These are phyloP conservation scores for Suhomyces sp. DNA, from an alignment of 805 yeast species.

Conservation along the genomic window DNA sequence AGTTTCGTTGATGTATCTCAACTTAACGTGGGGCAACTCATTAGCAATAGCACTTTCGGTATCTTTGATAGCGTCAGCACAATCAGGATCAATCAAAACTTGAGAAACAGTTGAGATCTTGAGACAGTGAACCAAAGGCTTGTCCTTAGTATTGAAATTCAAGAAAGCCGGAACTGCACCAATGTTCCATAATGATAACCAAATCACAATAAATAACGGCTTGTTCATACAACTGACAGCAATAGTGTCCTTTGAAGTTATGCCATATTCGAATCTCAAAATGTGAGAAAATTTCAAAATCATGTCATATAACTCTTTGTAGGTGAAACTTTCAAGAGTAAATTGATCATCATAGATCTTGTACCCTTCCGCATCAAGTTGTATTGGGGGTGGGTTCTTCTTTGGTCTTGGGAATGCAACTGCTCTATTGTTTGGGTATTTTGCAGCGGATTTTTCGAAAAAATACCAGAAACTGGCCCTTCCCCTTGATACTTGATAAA, in stretches of 20 bases:
- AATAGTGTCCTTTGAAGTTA: slow-evolving; percentile 64
- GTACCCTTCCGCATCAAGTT: slow-evolving; percentile 31
- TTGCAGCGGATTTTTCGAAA: slow-evolving; percentile 56
- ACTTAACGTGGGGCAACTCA: slow-evolving; percentile 36
- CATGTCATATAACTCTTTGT: slow-evolving; percentile 63
- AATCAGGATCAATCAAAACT: slow-evolving; percentile 74
- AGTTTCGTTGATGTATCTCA: slow-evolving; percentile 53
- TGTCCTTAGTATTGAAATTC: slow-evolving; percentile 74
- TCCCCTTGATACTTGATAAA: slow-evolving; percentile 33
- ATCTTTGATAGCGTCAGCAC: slow-evolving; percentile 51
- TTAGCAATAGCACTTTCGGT: slow-evolving; percentile 42
- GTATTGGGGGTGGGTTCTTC: slow-evolving; percentile 25
- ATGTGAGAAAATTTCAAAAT: slow-evolving; percentile 66
- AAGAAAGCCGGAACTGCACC: slow-evolving; percentile 89
- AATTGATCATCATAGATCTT: slow-evolving; percentile 55
- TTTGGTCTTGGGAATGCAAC: slow-evolving; percentile 60
- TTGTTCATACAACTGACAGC: slow-evolving; percentile 79
- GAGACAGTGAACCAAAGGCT: slow-evolving; percentile 77
- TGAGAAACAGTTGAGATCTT: slow-evolving; percentile 61
- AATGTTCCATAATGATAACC: slow-evolving; percentile 88
- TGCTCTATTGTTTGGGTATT: slow-evolving; percentile 54
- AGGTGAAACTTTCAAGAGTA: slow-evolving; percentile 62
- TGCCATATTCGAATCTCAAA: slow-evolving; percentile 60
- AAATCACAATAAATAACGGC: slow-evolving; percentile 73
- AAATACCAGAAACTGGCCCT: slow-evolving; percentile 67